Percentiles rank a stretch among this genome's conserved stretches.
Conservation (phyloP, 345 rosid genomes). For the Turnera subulata region DNA sequence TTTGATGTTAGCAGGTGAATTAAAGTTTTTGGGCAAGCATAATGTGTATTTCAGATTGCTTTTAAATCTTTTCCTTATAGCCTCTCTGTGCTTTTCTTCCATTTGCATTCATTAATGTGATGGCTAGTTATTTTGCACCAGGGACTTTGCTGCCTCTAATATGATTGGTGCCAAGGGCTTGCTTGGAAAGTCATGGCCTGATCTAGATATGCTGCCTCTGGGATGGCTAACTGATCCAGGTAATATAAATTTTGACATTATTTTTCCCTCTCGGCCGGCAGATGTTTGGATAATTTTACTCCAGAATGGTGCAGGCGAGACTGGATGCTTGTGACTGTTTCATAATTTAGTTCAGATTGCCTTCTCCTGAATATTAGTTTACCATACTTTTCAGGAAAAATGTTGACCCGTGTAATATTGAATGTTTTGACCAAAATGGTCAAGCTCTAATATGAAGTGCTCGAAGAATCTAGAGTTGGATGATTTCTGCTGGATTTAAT, state of each 20-base stretch:
- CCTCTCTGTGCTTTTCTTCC: slow-evolving; percentile 7
- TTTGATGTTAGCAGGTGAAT: slow-evolving; percentile 71
- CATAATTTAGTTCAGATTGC: too few species aligned
- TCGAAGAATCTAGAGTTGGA: background rate
- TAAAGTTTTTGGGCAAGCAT: slow-evolving; percentile 7
- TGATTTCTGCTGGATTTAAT: background rate
- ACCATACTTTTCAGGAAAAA: too few species aligned
- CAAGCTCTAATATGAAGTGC: background rate
- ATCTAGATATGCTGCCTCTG: slow-evolving; percentile 86
- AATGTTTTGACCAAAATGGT: too few species aligned
- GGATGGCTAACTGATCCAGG: slow-evolving; percentile 93
- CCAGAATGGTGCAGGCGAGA: background rate
- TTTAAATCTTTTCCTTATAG: slow-evolving; percentile 2
- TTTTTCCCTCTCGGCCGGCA: slow-evolving; percentile 3
- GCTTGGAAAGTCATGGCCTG: slow-evolving; percentile 85
- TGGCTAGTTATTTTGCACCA: slow-evolving; percentile 33
- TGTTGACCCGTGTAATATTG: too few species aligned
- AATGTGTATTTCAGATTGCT: slow-evolving; percentile 7
- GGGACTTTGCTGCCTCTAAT: slow-evolving; percentile 59
- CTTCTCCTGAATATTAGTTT: background rate
- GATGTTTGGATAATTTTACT: slow-evolving; percentile 4
- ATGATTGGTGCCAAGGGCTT: slow-evolving; percentile 67
- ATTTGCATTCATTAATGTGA: background rate
- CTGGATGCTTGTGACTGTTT: too few species aligned
- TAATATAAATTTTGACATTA: slow-evolving; percentile 21